Evolutionary conservation across 257 asterid species (phyloP).

Genomic region (Catharanthus roseus): DNA sequence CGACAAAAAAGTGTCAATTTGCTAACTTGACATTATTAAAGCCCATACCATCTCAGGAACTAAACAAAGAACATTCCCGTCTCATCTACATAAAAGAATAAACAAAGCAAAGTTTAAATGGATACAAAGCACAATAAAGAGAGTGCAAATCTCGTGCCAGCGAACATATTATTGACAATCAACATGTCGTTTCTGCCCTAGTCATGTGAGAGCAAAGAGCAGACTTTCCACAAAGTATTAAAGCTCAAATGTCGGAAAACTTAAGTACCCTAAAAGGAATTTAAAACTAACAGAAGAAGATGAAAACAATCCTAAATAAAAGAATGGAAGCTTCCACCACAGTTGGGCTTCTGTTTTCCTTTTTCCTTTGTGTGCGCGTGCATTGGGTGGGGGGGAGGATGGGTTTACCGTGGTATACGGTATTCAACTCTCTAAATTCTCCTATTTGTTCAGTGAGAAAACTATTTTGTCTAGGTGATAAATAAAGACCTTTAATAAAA

Average conservation of each 20-base stretch:
- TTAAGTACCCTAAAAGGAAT: too few species aligned
- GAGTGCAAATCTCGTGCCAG: not conserved
- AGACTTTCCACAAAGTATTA: not conserved
- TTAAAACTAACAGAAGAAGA: too few species aligned
- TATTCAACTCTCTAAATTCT: not conserved
- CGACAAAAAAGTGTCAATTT: not conserved
- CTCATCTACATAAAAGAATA: not conserved
- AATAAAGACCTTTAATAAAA: not conserved
- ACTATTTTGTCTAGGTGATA: not conserved
- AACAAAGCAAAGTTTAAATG: not conserved
- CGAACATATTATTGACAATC: not conserved
- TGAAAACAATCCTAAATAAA: too few species aligned
- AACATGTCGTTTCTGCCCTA: not conserved
- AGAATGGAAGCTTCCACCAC: too few species aligned
- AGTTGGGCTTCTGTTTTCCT: too few species aligned
- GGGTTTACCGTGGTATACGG: too few species aligned
- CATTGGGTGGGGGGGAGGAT: too few species aligned
- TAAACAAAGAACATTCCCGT: not conserved
- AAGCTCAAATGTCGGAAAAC: too few species aligned
- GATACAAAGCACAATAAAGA: not conserved
- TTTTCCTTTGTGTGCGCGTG: too few species aligned
- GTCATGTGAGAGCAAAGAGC: not conserved
- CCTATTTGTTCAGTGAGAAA: not conserved
- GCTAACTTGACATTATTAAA: not conserved
- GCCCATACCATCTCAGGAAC: not conserved